Evolutionary conservation across 2,329 filamentous ascomycete genomes (phyloP).

Genomic region (Beauveria bassiana): DNA sequence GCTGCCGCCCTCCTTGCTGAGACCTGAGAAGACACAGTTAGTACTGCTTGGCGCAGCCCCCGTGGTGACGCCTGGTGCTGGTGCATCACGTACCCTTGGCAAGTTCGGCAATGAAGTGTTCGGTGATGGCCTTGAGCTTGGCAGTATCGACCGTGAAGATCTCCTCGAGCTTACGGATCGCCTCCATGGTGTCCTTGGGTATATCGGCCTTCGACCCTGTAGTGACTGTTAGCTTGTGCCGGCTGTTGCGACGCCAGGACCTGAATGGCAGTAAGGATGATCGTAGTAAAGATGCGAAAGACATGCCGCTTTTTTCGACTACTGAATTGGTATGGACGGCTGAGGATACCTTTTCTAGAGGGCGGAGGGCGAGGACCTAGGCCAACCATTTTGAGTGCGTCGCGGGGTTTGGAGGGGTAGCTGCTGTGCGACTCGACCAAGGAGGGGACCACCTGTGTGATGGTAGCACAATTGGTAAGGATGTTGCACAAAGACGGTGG

Average conservation of each 20-base stretch:
- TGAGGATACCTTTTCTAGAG: constrained; percentile 10
- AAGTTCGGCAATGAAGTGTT: constrained; percentile 84
- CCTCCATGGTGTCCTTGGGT: constrained; percentile 69
- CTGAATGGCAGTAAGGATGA: not conserved
- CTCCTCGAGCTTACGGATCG: constrained; percentile 79
- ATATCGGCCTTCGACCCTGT: constrained; percentile 85
- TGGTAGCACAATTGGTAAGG: not conserved
- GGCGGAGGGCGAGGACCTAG: constrained; percentile 12
- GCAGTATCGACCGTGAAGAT: constrained; percentile 68
- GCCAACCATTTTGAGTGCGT: constrained; percentile 12
- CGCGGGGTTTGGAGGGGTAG: constrained; percentile 14
- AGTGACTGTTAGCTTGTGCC: not conserved
- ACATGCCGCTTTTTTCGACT: not conserved
- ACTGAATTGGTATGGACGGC: not conserved
- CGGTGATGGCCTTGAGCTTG: constrained; percentile 83
- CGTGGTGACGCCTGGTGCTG: not conserved
- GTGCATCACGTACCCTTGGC: constrained; percentile 57
- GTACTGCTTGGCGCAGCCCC: not conserved
- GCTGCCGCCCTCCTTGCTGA: constrained; percentile 80
- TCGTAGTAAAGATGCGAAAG: not conserved
- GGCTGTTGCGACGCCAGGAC: not conserved
- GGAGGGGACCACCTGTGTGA: not conserved
- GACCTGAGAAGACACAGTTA: constrained; percentile 40
- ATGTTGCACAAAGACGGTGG: not conserved
- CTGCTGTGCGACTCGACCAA: not conserved